Evolutionary conservation across 495 filamentous ascomycete species (phyloP).

Genomic region (Hypoxylon perforatum): DNA sequence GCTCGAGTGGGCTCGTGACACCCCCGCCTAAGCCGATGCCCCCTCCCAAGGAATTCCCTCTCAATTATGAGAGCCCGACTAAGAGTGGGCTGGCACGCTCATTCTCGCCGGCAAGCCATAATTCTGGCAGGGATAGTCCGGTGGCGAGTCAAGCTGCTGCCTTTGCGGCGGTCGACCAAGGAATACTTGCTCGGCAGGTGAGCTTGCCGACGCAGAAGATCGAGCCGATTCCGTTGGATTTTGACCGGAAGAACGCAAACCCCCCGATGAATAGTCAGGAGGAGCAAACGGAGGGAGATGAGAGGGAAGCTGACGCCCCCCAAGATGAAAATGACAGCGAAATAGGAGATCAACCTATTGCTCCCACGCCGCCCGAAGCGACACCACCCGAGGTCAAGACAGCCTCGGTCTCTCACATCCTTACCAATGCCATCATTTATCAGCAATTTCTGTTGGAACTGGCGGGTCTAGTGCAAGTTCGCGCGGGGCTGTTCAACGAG

Average conservation of each 20-base stretch:
- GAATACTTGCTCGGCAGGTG: constrained; percentile 59
- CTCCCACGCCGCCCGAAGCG: constrained; percentile 32
- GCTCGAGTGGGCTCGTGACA: constrained; percentile 39
- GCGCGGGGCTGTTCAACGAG: constrained; percentile 88
- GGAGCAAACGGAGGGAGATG: constrained; percentile 32
- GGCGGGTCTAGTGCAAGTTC: constrained; percentile 84
- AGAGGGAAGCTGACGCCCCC: constrained; percentile 38
- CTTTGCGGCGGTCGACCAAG: constrained; percentile 65
- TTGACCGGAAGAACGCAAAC: constrained; percentile 44
- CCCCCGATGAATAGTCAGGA: constrained; percentile 35
- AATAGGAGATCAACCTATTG: constrained; percentile 43
- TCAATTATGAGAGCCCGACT: constrained; percentile 44
- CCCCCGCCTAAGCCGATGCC: constrained; percentile 48
- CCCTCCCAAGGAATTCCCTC: constrained; percentile 44
- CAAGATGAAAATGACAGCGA: constrained; percentile 55
- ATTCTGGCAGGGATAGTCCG: constrained; percentile 42
- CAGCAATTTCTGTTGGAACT: constrained; percentile 92
- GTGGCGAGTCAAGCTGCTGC: constrained; percentile 58
- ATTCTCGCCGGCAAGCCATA: constrained; percentile 50
- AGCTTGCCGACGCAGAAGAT: constrained; percentile 49
- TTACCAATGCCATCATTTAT: constrained; percentile 81
- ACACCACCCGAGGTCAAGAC: constrained; percentile 52
- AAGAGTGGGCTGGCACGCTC: constrained; percentile 46
- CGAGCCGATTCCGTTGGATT: constrained; percentile 53
- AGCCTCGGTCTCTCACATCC: constrained; percentile 83